Conservation (phyloP, 108 stramenopile species). For the Seminavis robusta region DNA sequence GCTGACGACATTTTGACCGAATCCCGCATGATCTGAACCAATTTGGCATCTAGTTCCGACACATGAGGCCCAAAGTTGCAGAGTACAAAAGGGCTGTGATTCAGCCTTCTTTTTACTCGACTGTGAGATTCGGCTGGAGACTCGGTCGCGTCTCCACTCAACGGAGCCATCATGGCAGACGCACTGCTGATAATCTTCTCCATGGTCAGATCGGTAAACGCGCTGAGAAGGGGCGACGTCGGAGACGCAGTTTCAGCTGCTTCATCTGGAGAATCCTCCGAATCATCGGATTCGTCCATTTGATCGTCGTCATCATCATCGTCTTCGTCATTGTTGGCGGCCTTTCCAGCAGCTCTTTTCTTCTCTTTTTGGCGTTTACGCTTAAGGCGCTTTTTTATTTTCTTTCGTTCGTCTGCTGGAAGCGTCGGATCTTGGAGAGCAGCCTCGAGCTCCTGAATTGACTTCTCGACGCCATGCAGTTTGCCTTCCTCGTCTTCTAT, state of each 20-base stretch:
- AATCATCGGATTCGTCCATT: slow-evolving; percentile 32
- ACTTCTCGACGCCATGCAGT: slow-evolving; percentile 18
- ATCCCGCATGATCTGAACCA: slow-evolving; percentile 54
- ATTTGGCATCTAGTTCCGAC: slow-evolving; percentile 33
- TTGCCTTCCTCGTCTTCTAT: slow-evolving; percentile 10
- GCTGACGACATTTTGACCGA: slow-evolving; percentile 39
- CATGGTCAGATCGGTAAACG: no score
- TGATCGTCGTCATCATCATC: slow-evolving; percentile 42
- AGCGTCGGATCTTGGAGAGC: slow-evolving; percentile 45
- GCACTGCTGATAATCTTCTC: slow-evolving; percentile 17
- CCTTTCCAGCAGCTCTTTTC: slow-evolving; percentile 34
- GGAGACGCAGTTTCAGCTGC: slow-evolving; percentile 2
- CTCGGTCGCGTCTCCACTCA: slow-evolving; percentile 22
- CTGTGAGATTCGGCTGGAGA: slow-evolving; percentile 7
- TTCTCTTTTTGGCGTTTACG: slow-evolving; percentile 74
- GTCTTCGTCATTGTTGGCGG: slow-evolving; percentile 34
- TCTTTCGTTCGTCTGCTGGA: slow-evolving; percentile 57
- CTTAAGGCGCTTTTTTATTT: slow-evolving; percentile 66
- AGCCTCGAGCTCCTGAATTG: slow-evolving; percentile 63
- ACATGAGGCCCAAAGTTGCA: slow-evolving; percentile 61
- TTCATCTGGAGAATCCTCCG: background rate
- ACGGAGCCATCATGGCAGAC: slow-evolving; percentile 8
- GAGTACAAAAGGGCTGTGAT: slow-evolving; percentile 61
- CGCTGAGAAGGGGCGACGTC: no score
- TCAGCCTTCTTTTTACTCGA: slow-evolving; percentile 33